phyloP scores from a whole-genome alignment of 352 stramenopile genomes.

The Pythium angustatum region DNA sequence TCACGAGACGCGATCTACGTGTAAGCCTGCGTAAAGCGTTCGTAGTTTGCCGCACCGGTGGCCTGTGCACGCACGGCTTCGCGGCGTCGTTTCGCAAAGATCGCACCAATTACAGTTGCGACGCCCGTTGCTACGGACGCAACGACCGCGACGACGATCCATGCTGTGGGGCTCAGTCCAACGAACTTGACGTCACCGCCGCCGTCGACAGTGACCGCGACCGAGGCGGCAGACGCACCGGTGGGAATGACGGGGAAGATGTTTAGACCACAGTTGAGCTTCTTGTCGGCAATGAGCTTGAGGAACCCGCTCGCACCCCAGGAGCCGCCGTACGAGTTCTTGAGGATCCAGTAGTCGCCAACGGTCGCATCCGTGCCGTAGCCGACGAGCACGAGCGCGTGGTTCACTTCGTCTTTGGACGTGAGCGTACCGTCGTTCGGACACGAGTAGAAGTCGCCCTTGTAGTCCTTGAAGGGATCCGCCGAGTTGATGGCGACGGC shows the following conservation, averaged over 20 bases:
- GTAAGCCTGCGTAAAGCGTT: slow-evolving; percentile 26
- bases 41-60: slow-evolving; percentile 35
- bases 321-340: slow-evolving; percentile 76
- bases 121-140: slow-evolving; percentile 55
- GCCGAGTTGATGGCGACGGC: slow-evolving; percentile 77
- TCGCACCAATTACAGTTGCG: slow-evolving; percentile 48
- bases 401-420: slow-evolving; percentile 74
- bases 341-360: slow-evolving; percentile 82
- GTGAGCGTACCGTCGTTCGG: slow-evolving; percentile 60
- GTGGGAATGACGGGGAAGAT: slow-evolving; percentile 75
- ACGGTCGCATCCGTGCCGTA: slow-evolving; percentile 59
- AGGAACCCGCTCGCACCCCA: slow-evolving; percentile 74
- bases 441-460: slow-evolving; percentile 66
- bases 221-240: slow-evolving; percentile 47
- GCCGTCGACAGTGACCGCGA: slow-evolving; percentile 50
- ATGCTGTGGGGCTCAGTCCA: slow-evolving; percentile 47
- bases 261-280: slow-evolving; percentile 78
- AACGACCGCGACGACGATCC: slow-evolving; percentile 59
- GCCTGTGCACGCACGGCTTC: slow-evolving; percentile 55
- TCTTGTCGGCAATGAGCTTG: slow-evolving; percentile 62
- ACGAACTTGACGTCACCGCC: slow-evolving; percentile 66
- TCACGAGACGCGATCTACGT: too few species aligned
- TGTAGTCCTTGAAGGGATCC: slow-evolving; percentile 72
- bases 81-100: slow-evolving; percentile 45
- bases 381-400: slow-evolving; percentile 73